Base-by-base conservation (phyloP, 768 basidiomycete species). In the Suillus decipiens region DNA sequence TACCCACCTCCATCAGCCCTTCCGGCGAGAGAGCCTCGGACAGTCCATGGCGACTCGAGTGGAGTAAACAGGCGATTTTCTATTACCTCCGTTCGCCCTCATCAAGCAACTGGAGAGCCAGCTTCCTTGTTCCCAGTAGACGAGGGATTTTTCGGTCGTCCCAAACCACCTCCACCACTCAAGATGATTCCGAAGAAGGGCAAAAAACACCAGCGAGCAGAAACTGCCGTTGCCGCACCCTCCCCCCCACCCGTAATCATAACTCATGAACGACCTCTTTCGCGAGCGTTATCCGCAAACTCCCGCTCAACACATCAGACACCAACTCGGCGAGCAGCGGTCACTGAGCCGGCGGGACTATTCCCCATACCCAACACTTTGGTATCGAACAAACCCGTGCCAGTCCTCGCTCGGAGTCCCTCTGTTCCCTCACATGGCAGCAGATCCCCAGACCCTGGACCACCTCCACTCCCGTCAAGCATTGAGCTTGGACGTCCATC, bases 111-210 rank as follows among this genome's bases (percentile, higher is more conserved):
- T 7, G 7, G 6, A 17, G 55, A 37, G 5, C 58, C 45, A 4
- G 8, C 5, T 12, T 61, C 70, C n/a, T 11, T 61, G 7, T 71
- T 72, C 61, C 60, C 62, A n/a, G 24, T 64, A 12, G 5, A 63
- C 19, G 73, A 73, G 37, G 31, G 68, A 0, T 73, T 39, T 37
- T 63, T 76, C 51, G 67, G 71, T 14, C 70, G 63, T 5, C 63
- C 71, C 33, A 70, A 67, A 36, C 61, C 68, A 22, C 64, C 69
- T 34, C 61, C 60, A 2, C 67, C 72, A 2, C 63, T 69, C 0
- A 65, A 64, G 33, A 22, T 65, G 45, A 39, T 57, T 12, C 55
- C 55, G 24, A 57, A 57, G 37, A 57, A 57, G 37, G 45, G 2
- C 9, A 48, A 42, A 47, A 63, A 53, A 15, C 70, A 71, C 15